A percentile compares a stretch with the other conserved stretches of the same genome.
These are phyloP conservation scores for Raffaelea deltoideospora DNA, from an alignment of 2,329 filamentous ascomycete species.

Conservation along the genomic window DNA sequence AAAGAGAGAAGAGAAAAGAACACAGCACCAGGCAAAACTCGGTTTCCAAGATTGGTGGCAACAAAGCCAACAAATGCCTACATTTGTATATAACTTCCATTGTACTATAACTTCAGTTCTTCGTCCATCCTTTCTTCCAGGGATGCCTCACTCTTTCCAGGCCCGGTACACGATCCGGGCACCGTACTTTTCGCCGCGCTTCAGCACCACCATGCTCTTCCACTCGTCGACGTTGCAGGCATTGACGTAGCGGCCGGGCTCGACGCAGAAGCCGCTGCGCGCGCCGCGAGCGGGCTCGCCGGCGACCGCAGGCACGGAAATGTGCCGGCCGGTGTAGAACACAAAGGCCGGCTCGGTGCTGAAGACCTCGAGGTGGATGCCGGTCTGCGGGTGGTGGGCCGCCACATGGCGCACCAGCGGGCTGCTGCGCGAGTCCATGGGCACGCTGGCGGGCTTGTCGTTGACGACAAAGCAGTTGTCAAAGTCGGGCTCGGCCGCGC, in stretches of 20 bases:
- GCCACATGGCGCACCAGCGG: slow-evolving; percentile 53
- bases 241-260: slow-evolving; percentile 84
- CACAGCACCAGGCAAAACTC: no score
- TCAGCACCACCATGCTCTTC: slow-evolving; percentile 63
- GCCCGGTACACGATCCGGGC: slow-evolving; percentile 68
- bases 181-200: slow-evolving; percentile 74
- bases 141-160: slow-evolving; percentile 71
- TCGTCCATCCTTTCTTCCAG: no score
- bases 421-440: slow-evolving; percentile 47
- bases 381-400: slow-evolving; percentile 58
- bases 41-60: no score
- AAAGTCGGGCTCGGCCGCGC: slow-evolving; percentile 55
- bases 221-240: slow-evolving; percentile 70
- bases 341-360: slow-evolving; percentile 95
- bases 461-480: slow-evolving; percentile 86
- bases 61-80: no score
- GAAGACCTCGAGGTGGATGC: slow-evolving; percentile 69
- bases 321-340: slow-evolving; percentile 84
- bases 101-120: no score
- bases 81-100: no score
- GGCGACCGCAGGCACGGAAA: slow-evolving; percentile 54
- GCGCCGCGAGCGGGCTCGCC: slow-evolving; percentile 46
- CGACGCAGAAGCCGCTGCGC: slow-evolving; percentile 75
- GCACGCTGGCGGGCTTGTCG: slow-evolving; percentile 40
- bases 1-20: no score